These are phyloP conservation scores for Pleurotus eryngii DNA, from an alignment of 768 basidiomycete species.

Conservation along the genomic window DNA sequence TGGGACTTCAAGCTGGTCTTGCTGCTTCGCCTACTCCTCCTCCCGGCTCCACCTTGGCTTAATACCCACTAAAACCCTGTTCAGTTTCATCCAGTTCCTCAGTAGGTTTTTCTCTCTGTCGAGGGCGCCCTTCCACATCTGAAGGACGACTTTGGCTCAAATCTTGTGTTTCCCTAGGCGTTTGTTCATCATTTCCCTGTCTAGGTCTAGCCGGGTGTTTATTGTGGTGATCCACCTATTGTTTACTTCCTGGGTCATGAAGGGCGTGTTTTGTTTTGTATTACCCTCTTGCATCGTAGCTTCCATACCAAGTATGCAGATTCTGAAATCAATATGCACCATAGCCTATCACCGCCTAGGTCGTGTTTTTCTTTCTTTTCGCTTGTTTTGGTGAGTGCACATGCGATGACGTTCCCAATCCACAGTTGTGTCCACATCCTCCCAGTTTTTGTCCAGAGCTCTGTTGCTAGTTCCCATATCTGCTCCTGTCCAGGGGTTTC, in stretches of 20 bases:
- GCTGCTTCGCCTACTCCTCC: too few species aligned
- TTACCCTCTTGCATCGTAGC: conserved; percentile 14
- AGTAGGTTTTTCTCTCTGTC: too few species aligned
- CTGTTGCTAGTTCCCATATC: conserved; percentile 18
- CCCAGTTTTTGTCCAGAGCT: conserved; percentile 12
- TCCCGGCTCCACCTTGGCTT: too few species aligned
- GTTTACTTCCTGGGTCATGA: conserved; percentile 1
- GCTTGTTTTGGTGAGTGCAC: not conserved
- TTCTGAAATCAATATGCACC: conserved; percentile 12
- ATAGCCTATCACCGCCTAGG: conserved; percentile 5
- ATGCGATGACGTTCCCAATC: conserved; percentile 16
- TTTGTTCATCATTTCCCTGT: too few species aligned
- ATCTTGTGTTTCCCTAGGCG: too few species aligned
- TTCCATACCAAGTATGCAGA: conserved; percentile 18
- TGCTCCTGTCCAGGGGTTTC: conserved; percentile 13
- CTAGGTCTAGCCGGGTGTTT: not conserved
- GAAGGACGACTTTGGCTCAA: too few species aligned
- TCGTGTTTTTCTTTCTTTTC: not conserved
- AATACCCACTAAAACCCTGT: too few species aligned
- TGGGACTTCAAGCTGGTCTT: too few species aligned
- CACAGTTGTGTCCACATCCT: conserved; percentile 5
- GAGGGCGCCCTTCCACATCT: too few species aligned
- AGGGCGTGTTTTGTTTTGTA: conserved; percentile 1
- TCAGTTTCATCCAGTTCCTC: too few species aligned
- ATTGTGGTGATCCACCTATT: conserved; percentile 10